Base-by-base conservation (phyloP, 805 yeast species). In the Wickerhamiella spandovensis region DNA sequence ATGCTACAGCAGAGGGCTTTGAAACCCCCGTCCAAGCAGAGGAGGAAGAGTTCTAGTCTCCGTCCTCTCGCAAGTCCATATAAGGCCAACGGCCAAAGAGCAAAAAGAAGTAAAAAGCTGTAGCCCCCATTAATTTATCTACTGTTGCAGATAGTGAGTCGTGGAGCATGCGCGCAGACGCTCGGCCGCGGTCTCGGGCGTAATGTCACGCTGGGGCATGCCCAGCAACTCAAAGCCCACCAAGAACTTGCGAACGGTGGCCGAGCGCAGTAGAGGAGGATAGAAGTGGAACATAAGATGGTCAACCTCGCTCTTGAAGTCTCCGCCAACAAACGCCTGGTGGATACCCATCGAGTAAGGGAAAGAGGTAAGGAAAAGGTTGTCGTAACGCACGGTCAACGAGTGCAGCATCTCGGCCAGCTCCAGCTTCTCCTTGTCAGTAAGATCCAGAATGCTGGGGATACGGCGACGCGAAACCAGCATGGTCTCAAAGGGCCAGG, bases 261-360 rank as follows among this genome's bases (percentile, higher is more conserved):
- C 87, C 9, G 83, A 76, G 53, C 89, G 72, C 57, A 82, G 70
- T 56, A 82, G 69, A 7, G 90, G 90, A 43, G 90, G 89, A 61
- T 83, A 82, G 66, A 82, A 82, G 64, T 82, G 87, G 74, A 82
- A 76, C 57, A 82, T 84, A 63, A 83, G 77, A 68, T 77, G 78
- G 55, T 67, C 67, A 17, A 74, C 63, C n/a, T 53, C 53, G 15
- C 45, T 58, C 49, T 71, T 72, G 45, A 69, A 74, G n/a, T 65
- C 70, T 13, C 72, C 64, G 46, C 69, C 67, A 37, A 80, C 69
- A 44, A 84, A 84, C 8, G 86, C 82, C 65, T 83, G 90, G 64
- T 82, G 90, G 17, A 83, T 64, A 15, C 90, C 90, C 89, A 83
- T 82, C 0, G 87, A 81, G 65, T 82, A 83, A 2, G 89, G 89